Evolutionary conservation across 2,329 filamentous ascomycete genomes (phyloP).

Genomic region (Apiospora hydei): DNA sequence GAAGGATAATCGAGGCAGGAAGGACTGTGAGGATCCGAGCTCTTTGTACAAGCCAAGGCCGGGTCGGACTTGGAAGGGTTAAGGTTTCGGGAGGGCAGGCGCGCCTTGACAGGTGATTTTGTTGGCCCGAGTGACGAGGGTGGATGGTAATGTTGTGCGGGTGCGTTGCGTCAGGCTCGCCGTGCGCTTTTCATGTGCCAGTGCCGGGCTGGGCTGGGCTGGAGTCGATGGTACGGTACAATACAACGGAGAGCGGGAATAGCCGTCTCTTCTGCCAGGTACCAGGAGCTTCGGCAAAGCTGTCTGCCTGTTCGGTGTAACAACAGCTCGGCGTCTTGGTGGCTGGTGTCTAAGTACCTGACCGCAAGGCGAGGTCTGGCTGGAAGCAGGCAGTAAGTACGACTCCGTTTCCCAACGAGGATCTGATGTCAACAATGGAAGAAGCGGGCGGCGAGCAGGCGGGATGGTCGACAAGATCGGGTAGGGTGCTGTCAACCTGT

Average conservation of each 20-base stretch:
- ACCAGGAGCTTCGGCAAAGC: background rate
- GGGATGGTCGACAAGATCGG: background rate
- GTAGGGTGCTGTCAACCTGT: constrained; percentile 32
- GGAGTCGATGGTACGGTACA: background rate
- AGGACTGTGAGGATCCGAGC: constrained; percentile 1
- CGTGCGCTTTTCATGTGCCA: constrained; percentile 18
- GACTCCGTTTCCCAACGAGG: too few relatives aligned
- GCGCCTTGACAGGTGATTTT: constrained; percentile 20
- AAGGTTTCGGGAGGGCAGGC: background rate
- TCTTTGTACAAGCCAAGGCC: background rate
- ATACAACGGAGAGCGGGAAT: background rate
- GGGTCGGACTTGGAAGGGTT: background rate
- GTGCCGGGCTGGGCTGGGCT: background rate
- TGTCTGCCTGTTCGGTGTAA: background rate
- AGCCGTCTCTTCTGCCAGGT: constrained; percentile 3
- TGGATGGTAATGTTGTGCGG: background rate
- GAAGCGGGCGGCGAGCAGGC: background rate
- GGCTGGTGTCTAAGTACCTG: background rate
- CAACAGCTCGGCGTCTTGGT: background rate
- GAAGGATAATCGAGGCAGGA: constrained; percentile 11
- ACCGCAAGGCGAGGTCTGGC: background rate
- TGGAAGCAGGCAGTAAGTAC: background rate
- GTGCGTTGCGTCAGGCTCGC: constrained; percentile 8
- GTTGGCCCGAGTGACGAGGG: constrained; percentile 9
- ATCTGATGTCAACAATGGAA: background rate